These are phyloP conservation scores for Corniculantispora saksenae DNA, from an alignment of 2,329 filamentous ascomycete species.

Conservation along the genomic window DNA sequence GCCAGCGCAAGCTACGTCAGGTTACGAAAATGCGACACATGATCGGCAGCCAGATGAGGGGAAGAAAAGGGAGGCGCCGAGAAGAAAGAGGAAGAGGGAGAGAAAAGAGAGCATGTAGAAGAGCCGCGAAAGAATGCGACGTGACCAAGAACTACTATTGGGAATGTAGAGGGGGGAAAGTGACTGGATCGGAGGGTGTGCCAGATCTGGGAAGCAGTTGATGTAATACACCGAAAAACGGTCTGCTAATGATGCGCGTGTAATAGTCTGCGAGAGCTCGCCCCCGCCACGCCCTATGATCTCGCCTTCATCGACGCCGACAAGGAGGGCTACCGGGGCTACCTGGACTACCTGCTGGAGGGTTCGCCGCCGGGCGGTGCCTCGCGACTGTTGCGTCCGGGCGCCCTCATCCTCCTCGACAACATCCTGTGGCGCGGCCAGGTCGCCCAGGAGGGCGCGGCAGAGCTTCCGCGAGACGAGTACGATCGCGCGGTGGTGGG, in stretches of 20 bases:
- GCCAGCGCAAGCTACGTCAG: too few species aligned
- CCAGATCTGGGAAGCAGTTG: not conserved
- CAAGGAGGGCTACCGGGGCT: slow-evolving; percentile 43
- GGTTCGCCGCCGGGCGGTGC: slow-evolving; percentile 32
- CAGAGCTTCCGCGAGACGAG: not conserved
- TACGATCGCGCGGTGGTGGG: not conserved
- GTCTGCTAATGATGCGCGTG: not conserved
- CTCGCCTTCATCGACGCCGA: slow-evolving; percentile 47
- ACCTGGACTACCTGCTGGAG: slow-evolving; percentile 39
- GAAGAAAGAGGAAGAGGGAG: too few species aligned
- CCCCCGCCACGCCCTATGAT: slow-evolving; percentile 41
- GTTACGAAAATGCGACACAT: too few species aligned
- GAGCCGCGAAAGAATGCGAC: too few species aligned
- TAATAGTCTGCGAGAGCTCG: slow-evolving; percentile 29
- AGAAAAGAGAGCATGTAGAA: too few species aligned
- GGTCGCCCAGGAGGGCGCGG: slow-evolving; percentile 32
- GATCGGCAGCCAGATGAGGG: too few species aligned
- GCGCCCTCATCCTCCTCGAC: slow-evolving; percentile 47
- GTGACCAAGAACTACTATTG: too few species aligned
- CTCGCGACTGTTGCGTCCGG: slow-evolving; percentile 38
- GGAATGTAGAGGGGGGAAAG: too few species aligned
- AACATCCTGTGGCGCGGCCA: slow-evolving; percentile 45
- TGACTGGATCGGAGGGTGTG: not conserved
- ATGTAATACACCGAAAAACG: not conserved
- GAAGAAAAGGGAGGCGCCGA: too few species aligned